Evolutionary conservation across 2,329 filamentous ascomycete species (phyloP).

Genomic region (Xylariaceae sp.): DNA sequence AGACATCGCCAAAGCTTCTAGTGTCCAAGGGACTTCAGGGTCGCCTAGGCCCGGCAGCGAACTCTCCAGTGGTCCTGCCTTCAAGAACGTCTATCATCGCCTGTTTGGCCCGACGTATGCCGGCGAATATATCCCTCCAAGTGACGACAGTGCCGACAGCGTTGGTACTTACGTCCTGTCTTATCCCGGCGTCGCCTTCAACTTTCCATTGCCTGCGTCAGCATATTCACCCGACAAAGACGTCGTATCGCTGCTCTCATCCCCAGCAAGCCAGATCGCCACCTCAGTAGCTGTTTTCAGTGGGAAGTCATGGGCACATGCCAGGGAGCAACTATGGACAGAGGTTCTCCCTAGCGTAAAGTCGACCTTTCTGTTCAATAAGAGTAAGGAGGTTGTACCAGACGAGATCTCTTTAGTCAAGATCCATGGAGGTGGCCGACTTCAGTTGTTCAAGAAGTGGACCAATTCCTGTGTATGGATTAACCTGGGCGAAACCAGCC

Average conservation of each 20-base stretch:
- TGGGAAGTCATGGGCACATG: conserved; percentile 85
- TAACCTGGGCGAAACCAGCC: conserved; percentile 76
- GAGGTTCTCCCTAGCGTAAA: conserved; percentile 69
- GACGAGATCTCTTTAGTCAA: conserved; percentile 81
- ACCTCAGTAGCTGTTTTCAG: conserved; percentile 86
- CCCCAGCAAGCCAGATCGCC: conserved; percentile 68
- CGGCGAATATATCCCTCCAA: conserved; percentile 78
- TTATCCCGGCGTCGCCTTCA: conserved; percentile 91
- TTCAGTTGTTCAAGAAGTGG: conserved; percentile 72
- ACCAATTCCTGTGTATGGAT: conserved; percentile 65
- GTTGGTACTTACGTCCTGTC: conserved; percentile 82
- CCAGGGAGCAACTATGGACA: conserved; percentile 70
- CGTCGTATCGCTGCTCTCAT: conserved; percentile 79
- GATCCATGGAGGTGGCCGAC: conserved; percentile 69
- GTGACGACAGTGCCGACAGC: conserved; percentile 42
- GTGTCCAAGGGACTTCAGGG: conserved; percentile 30
- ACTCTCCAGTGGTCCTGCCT: conserved; percentile 59
- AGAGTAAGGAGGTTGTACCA: conserved; percentile 72
- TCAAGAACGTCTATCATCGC: conserved; percentile 85
- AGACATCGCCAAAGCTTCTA: conserved; percentile 62
- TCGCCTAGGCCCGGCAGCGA: conserved; percentile 29
- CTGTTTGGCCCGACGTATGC: conserved; percentile 92
- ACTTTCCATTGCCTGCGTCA: conserved; percentile 70
- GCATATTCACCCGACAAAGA: conserved; percentile 73
- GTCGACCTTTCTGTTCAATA: conserved; percentile 60